Percentiles rank a stretch among this genome's conserved stretches.
These are phyloP conservation scores for Copromyces sp. DNA, from an alignment of 495 filamentous ascomycete species.

Conservation along the genomic window DNA sequence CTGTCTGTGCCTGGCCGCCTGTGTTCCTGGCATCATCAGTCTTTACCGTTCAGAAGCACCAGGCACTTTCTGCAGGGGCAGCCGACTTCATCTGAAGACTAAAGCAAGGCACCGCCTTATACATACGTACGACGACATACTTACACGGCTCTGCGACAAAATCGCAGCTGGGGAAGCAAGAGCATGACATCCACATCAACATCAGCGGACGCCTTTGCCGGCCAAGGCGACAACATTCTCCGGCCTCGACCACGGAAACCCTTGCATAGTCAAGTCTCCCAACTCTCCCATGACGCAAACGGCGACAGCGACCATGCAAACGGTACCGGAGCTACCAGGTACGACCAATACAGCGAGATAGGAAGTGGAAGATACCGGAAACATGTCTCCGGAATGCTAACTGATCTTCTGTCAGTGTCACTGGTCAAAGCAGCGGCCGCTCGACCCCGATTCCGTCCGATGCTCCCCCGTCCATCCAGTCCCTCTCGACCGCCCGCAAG, in stretches of 20 bases:
- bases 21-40: background rate
- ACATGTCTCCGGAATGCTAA: background rate
- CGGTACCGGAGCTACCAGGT: background rate
- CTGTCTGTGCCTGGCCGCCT: background rate
- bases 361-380: background rate
- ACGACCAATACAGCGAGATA: background rate
- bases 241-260: constrained; percentile 35
- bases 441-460: constrained; percentile 86
- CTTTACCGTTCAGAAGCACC: background rate
- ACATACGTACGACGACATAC: background rate
- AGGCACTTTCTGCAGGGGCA: background rate
- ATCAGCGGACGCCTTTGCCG: constrained; percentile 19
- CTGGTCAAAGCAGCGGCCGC: constrained; percentile 49
- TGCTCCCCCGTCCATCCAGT: constrained; percentile 81
- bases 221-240: constrained; percentile 22
- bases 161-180: background rate
- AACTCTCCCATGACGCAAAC: constrained; percentile 23
- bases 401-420: constrained; percentile 4
- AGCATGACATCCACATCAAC: constrained; percentile 11
- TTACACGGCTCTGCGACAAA: background rate
- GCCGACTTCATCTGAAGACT: background rate
- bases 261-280: constrained; percentile 31
- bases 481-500: constrained; percentile 73
- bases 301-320: background rate
- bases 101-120: background rate